Base-by-base conservation (phyloP, 805 yeast genomes). In the Spathaspora boniae region DNA sequence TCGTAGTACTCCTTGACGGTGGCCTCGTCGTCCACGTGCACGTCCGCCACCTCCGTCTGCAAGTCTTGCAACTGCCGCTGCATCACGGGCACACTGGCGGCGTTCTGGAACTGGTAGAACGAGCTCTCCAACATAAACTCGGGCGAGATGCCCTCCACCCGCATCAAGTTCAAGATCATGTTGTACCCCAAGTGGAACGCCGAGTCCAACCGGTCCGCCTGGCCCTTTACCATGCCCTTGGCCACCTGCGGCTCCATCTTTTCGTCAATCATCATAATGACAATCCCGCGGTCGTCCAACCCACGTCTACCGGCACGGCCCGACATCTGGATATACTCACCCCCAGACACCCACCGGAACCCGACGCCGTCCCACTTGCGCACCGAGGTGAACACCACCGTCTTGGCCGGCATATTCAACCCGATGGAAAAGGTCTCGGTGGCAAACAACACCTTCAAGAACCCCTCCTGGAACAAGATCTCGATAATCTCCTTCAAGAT, bases 291-390 rank as follows among this genome's bases (percentile, higher is more conserved):
- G 59, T 93, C 98, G 73, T 93, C 99, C 50, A 93, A 75, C 55
- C 99, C 99, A 74, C 98, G 86, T 72, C 98, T 89, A 50, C 99
- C 99, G 16, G 99, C 99, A 63, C 99, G 81, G 47, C 99, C 99
- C 29, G 96, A 86, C 99, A 93, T 93, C 67, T 93, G 99, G 55
- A 93, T 93, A 63, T 93, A 93, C 65, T 93, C 99, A 69, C 99
- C 99, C 41, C 98, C 98, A 38, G 96, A 86, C 21, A 93, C 97
- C 98, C 98, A 93, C 64, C 99, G 80, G 72, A 91, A 88, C 14
- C 91, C 95, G 44, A 78, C 80, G 50, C 98, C 98, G 65, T 93
- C 99, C 95, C 97, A 93, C 60, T 93, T 93, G 56, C 98, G 79
- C 15, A 93, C 98, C 22, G 91, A 86, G 0, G 98, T 93, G 61